Percentiles rank a stretch among this genome's conserved stretches.
These are phyloP conservation scores for Coprinopsis marcescibilis DNA, from an alignment of 768 basidiomycete genomes.

Conservation along the genomic window DNA sequence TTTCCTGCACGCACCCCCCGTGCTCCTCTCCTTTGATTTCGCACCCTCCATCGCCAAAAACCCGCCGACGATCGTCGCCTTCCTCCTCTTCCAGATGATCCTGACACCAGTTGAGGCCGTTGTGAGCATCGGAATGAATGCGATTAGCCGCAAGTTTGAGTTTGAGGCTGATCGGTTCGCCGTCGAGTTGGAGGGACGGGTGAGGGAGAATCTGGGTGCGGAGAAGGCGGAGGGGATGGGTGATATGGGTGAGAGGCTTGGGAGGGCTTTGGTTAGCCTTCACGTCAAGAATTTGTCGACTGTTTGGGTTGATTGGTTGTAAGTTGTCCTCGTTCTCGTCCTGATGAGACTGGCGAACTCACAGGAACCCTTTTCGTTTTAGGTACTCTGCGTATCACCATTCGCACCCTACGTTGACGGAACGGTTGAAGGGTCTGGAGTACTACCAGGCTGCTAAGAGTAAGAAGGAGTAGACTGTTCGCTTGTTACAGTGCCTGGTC, in stretches of 20 bases:
- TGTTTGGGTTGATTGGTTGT: conserved; percentile 94
- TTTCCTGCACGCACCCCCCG: conserved; percentile 74
- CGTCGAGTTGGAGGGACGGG: conserved; percentile 56
- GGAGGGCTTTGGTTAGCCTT: conserved; percentile 73
- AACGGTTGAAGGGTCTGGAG: conserved; percentile 81
- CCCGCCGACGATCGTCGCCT: conserved; percentile 80
- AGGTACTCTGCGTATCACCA: conserved; percentile 95
- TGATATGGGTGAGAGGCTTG: conserved; percentile 84
- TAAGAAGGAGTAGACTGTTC: no score
- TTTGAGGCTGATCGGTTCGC: conserved; percentile 92
- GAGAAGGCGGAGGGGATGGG: conserved; percentile 36
- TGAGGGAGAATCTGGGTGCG: conserved; percentile 34
- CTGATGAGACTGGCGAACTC: no score
- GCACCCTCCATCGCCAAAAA: conserved; percentile 51
- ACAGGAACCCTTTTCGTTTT: neutral
- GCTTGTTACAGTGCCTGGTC: no score
- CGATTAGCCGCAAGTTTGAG: conserved; percentile 80
- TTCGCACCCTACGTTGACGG: conserved; percentile 91
- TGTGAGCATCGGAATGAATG: conserved; percentile 70
- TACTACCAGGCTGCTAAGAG: conserved; percentile 45
- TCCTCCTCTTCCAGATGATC: conserved; percentile 88
- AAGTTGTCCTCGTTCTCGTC: conserved; percentile 24
- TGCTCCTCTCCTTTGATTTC: conserved; percentile 81
- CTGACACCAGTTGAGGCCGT: conserved; percentile 74
- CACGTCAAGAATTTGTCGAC: conserved; percentile 92